Conservation (phyloP, 805 yeast species). For the Hanseniaspora singularis region DNA sequence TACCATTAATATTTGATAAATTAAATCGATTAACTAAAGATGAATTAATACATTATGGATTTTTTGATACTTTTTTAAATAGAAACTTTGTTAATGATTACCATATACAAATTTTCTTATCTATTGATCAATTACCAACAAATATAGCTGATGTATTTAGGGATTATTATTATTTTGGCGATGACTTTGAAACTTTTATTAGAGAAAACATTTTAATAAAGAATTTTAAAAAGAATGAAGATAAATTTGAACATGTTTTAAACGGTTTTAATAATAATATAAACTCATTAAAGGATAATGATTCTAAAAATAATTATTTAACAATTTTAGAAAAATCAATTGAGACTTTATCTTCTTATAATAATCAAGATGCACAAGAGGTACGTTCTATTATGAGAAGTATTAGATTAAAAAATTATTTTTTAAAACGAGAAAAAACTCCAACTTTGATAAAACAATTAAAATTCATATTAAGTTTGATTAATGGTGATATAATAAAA, state of each 20-base stretch:
- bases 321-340: background rate
- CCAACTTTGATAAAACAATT: background rate
- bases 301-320: too few relatives aligned
- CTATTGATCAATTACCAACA: background rate
- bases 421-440: background rate
- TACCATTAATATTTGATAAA: background rate
- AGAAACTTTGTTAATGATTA: conserved; percentile 3
- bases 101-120: conserved; percentile 6
- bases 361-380: conserved; percentile 3
- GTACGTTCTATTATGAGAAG: background rate
- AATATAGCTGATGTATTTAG: conserved; percentile 3
- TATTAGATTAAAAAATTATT: conserved; percentile 1
- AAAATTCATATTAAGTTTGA: background rate
- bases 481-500: background rate
- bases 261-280: background rate
- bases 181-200: conserved; percentile 10
- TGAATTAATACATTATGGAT: background rate
- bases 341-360: background rate
- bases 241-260: background rate
- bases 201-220: background rate
- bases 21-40: background rate
- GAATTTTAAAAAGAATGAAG: background rate
- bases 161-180: conserved; percentile 2
- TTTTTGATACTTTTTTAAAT: conserved; percentile 1
- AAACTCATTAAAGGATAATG: background rate